Evolutionary conservation across 148 eudicot species (phyloP), one percentile per base, ranked within the genome.

Genomic region (Nepenthes gracilis): DNA sequence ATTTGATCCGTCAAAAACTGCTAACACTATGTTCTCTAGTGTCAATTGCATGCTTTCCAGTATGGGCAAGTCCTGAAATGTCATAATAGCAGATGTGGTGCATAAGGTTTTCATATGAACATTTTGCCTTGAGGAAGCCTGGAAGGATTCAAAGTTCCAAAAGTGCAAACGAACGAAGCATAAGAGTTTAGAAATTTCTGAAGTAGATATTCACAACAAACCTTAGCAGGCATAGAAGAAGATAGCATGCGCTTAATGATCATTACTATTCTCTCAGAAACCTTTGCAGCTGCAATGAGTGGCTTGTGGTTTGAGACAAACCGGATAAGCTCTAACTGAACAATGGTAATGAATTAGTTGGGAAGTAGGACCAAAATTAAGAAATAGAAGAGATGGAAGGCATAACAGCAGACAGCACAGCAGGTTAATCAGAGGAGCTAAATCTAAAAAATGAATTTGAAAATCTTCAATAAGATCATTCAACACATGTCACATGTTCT

Each of bases 31-130:
- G 61, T 80, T 89, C 68, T 94, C 99, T 58, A 94, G 56, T 52
- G 91, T 87, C 60, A 85, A 62, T 67, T 84, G 92, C 91, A 89
- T 84, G 82, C 99, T 94, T 68, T 89, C 99, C 75, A 94, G 64
- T 72, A 84, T 59, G 49, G 81, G 78, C 79, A 89, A 75, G 58
- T 82, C 90, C 98, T 93, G 69, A 55, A 67, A 63, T 67, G 48
- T 51, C 52, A 64, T 13, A 8, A 49, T 35, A 43, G 23, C 33
- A 33, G 54, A 56, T 57, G 32, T 2, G 7, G 36, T 37, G 6
- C 1, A 55, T 4, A 33, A 55, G 36, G 43, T n/a, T 2, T 55
- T 36, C 64, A 2, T 23, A 32, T 36, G 35, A 56, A 57, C 1
- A 15, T 12, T 51, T 1, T 33, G 35, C 35, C 15, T 15, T 32